phyloP scores from a whole-genome alignment of 148 eudicot species.

The Silene latifolia region DNA sequence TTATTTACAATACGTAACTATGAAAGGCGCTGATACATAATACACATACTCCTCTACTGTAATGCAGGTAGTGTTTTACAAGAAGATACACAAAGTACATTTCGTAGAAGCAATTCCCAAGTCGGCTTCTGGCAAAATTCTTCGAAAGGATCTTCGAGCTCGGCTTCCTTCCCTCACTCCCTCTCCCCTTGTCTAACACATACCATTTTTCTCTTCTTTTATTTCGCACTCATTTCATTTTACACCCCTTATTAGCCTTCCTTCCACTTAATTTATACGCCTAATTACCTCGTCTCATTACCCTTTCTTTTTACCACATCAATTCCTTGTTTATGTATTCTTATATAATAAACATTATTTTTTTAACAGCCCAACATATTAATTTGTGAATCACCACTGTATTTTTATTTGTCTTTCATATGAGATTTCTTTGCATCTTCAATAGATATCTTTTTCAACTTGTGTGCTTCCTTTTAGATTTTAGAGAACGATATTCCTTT shows the following conservation, averaged over 20 bases:
- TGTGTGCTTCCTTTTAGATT: too few relatives aligned
- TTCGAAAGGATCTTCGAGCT: constrained; percentile 77
- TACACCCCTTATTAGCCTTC: too few relatives aligned
- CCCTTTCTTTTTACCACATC: background rate
- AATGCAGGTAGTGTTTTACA: constrained; percentile 74
- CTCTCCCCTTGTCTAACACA: background rate
- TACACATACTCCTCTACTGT: background rate
- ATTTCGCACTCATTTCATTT: too few relatives aligned
- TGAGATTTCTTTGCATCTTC: too few relatives aligned
- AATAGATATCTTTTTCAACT: too few relatives aligned
- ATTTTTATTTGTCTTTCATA: background rate
- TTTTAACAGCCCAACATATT: background rate
- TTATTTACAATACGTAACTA: background rate
- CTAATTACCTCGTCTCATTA: background rate
- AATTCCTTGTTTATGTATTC: background rate
- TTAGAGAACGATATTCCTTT: too few relatives aligned
- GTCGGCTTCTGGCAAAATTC: constrained; percentile 77
- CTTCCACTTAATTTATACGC: too few relatives aligned
- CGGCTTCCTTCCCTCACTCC: constrained; percentile 29
- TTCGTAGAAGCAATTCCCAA: constrained; percentile 73
- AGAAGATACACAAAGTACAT: constrained; percentile 78
- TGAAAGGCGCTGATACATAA: background rate
- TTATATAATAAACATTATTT: background rate
- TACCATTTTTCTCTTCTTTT: background rate
- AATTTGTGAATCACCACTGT: background rate